A percentile compares a stretch with the other conserved stretches of the same genome.
phyloP scores from a whole-genome alignment of 805 yeast genomes.

The Candida succiphila region DNA sequence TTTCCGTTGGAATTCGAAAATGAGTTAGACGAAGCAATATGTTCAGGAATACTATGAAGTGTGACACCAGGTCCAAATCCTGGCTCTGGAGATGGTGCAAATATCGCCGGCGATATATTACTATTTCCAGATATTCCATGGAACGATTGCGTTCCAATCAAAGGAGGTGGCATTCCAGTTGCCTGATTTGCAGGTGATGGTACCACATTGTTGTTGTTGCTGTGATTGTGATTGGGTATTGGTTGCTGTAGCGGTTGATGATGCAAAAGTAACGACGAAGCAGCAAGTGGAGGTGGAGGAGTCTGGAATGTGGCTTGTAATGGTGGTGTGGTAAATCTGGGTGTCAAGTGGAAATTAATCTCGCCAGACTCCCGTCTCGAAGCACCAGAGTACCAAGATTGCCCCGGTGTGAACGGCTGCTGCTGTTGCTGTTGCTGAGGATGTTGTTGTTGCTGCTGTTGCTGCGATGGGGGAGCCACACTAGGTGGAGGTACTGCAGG shows the following conservation, averaged over 20 bases:
- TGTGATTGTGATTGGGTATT: too few species aligned
- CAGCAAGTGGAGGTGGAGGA: neutral
- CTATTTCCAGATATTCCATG: too few species aligned
- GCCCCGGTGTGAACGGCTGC: too few species aligned
- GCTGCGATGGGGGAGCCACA: neutral
- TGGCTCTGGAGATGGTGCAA: neutral
- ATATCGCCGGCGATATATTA: too few species aligned
- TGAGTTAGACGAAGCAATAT: constrained; percentile 2
- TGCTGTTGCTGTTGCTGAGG: too few species aligned
- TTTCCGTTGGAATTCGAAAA: neutral
- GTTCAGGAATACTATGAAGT: constrained; percentile 8
- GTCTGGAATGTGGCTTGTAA: neutral
- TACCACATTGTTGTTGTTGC: neutral
- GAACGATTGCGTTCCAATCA: too few species aligned
- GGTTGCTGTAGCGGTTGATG: too few species aligned
- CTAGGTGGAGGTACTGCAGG: neutral
- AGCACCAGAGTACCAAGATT: too few species aligned
- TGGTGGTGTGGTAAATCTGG: neutral
- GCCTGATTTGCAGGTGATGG: neutral
- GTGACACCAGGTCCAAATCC: neutral
- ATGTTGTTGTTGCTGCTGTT: too few species aligned
- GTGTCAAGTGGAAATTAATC: too few species aligned
- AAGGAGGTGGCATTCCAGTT: neutral
- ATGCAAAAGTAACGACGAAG: neutral
- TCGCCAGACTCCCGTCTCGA: too few species aligned